A percentile compares a stretch with the other conserved stretches of the same genome.
These are phyloP conservation scores for Rubia tinctorum DNA, from an alignment of 305 asterid genomes.

Conservation along the genomic window DNA sequence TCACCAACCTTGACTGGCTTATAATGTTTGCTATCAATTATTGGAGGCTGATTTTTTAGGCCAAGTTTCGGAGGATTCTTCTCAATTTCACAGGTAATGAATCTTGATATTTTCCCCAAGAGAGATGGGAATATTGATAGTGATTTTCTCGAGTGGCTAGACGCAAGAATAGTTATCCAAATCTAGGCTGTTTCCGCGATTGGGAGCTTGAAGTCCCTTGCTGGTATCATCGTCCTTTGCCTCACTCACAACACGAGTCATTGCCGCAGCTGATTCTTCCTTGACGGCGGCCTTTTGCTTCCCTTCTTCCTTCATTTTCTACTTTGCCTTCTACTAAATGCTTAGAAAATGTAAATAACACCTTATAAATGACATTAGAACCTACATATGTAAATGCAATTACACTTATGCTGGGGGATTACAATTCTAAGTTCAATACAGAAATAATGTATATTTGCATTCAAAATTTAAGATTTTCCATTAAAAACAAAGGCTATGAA, in stretches of 20 bases:
- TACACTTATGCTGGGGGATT: too few species aligned
- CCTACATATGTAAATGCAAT: too few species aligned
- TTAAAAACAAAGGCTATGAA: too few species aligned
- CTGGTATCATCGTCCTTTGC: conserved; percentile 23
- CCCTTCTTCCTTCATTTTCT: conserved; percentile 23
- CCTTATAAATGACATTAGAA: too few species aligned
- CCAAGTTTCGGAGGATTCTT: conserved; percentile 43
- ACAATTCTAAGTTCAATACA: too few species aligned
- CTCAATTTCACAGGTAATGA: conserved; percentile 36
- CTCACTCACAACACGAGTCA: conserved; percentile 4
- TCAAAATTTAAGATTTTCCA: too few species aligned
- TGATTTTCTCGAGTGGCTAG: conserved; percentile 47
- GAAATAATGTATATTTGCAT: too few species aligned
- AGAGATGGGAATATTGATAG: conserved; percentile 36
- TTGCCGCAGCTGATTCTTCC: not conserved
- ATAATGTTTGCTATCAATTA: conserved; percentile 53
- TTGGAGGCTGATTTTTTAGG: conserved; percentile 44
- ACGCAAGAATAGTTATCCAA: conserved; percentile 42
- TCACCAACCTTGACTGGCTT: conserved; percentile 67
- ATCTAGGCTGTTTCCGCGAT: conserved; percentile 41
- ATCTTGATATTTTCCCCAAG: conserved; percentile 44
- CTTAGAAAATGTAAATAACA: too few species aligned
- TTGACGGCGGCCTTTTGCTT: not conserved
- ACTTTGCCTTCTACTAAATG: too few species aligned
- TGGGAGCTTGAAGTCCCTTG: conserved; percentile 47